A percentile compares a stretch with the other conserved stretches of the same genome.
Conservation (phyloP, 139 green algal genomes). For the Choricystis sp. region DNA sequence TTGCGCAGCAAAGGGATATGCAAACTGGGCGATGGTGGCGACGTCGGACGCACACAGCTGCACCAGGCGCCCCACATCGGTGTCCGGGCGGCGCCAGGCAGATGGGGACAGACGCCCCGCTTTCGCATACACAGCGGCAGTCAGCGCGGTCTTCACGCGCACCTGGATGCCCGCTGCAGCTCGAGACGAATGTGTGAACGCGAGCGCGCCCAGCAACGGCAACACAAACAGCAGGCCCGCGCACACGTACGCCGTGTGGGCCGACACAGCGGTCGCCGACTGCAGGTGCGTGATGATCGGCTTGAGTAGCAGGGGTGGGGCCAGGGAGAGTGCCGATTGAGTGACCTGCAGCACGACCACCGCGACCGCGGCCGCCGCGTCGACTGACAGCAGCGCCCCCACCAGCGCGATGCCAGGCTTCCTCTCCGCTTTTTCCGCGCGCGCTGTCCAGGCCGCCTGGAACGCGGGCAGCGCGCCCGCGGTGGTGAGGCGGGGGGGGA, state of each 20-base stretch:
- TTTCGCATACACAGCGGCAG: conserved; percentile 79
- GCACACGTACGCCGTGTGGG: conserved; percentile 19
- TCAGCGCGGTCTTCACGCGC: conserved; percentile 40
- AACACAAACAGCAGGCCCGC: conserved; percentile 27
- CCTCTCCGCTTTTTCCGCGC: conserved; percentile 3
- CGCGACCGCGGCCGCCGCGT: conserved; percentile 8
- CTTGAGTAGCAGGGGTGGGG: conserved; percentile 24
- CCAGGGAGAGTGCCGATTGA: conserved; percentile 23
- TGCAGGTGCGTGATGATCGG: conserved; percentile 23
- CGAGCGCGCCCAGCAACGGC: conserved; percentile 22
- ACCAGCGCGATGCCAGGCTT: conserved; percentile 7
- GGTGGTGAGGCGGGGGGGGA: conserved; percentile 5
- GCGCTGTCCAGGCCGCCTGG: conserved; percentile 6
- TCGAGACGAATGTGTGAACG: conserved; percentile 14
- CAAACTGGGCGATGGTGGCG: conserved; percentile 27
- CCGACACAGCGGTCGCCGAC: neutral
- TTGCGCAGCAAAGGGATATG: conserved; percentile 29
- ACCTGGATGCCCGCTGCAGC: conserved; percentile 23
- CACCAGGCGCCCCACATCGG: conserved; percentile 27
- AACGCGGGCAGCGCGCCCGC: conserved; percentile 1
- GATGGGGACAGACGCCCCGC: conserved; percentile 36
- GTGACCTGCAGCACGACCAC: conserved; percentile 17
- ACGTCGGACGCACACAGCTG: conserved; percentile 37
- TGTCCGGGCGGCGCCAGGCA: conserved; percentile 19
- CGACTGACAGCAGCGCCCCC: conserved; percentile 6